These are phyloP conservation scores for Trichoderma brevicompactum DNA, from an alignment of 2,329 filamentous ascomycete genomes.

Conservation along the genomic window DNA sequence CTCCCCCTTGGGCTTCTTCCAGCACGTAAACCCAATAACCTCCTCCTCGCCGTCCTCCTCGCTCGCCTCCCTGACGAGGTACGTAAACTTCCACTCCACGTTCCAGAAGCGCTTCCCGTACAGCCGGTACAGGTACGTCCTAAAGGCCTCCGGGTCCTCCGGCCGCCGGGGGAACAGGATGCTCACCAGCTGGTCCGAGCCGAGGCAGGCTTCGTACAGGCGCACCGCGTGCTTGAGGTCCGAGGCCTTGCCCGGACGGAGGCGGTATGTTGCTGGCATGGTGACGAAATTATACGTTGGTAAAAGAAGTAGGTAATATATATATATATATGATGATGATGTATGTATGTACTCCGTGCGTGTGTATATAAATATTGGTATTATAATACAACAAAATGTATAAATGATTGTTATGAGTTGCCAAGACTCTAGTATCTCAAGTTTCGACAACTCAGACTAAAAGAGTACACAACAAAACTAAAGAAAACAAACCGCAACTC, in stretches of 20 bases:
- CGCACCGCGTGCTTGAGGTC: conserved; percentile 37
- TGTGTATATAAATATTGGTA: neutral
- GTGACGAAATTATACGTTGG: neutral
- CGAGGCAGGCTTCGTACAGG: conserved; percentile 41
- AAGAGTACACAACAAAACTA: neutral
- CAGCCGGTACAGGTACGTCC: conserved; percentile 35
- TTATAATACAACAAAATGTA: neutral
- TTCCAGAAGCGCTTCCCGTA: conserved; percentile 43
- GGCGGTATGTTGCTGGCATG: conserved; percentile 19
- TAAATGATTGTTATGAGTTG: neutral
- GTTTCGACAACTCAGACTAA: too few species aligned
- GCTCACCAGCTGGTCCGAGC: conserved; percentile 39
- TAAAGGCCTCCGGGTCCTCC: conserved; percentile 33
- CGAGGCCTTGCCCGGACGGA: conserved; percentile 41
- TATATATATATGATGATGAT: neutral
- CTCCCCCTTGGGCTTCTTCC: conserved; percentile 39
- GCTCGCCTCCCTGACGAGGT: conserved; percentile 32
- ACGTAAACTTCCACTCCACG: conserved; percentile 39
- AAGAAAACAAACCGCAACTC: neutral
- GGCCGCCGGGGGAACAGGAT: conserved; percentile 40
- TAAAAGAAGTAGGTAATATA: too few species aligned
- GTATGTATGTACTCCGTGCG: neutral
- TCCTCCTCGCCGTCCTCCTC: conserved; percentile 21
- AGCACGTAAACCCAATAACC: conserved; percentile 42
- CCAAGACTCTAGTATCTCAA: too few species aligned